Percentiles rank a stretch among this genome's conserved stretches.
Conservation (phyloP, 108 stramenopile species). For the Mediolabrus comicus region DNA sequence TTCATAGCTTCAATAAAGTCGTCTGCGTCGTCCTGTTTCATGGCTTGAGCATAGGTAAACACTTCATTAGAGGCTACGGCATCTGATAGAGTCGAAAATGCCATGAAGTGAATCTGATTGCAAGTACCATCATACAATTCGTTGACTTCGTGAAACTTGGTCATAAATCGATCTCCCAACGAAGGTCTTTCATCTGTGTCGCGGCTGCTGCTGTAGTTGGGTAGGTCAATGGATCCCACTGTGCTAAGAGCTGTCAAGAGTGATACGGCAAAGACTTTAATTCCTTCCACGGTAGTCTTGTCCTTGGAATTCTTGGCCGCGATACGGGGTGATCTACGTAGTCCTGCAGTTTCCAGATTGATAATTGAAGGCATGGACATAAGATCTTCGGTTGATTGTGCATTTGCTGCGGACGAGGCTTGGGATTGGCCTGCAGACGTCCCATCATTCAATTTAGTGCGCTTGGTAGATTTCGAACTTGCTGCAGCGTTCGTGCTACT, state of each 20-base stretch:
- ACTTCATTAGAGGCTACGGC: not conserved
- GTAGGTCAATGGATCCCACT: too few species aligned
- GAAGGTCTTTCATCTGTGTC: not conserved
- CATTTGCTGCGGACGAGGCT: not conserved
- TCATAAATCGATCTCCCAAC: not conserved
- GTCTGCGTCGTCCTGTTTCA: slow-evolving; percentile 3
- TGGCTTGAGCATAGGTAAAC: slow-evolving; percentile 6
- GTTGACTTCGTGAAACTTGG: not conserved
- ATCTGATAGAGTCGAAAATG: too few species aligned
- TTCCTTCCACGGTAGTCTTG: too few species aligned
- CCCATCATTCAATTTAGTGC: not conserved
- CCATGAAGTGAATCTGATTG: not conserved
- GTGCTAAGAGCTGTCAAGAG: too few species aligned
- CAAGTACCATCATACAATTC: slow-evolving; percentile 3
- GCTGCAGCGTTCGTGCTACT: not conserved
- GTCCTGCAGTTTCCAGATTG: not conserved
- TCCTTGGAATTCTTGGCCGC: not conserved
- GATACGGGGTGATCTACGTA: not conserved
- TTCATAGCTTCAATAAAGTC: slow-evolving; percentile 23
- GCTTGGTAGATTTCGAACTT: not conserved
- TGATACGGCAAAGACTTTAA: too few species aligned
- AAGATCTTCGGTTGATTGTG: not conserved
- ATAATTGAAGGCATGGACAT: not conserved
- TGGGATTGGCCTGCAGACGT: not conserved
- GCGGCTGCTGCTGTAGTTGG: too few species aligned